Base-by-base conservation (phyloP, 23 red algal species). In the Chondrus crispus region DNA sequence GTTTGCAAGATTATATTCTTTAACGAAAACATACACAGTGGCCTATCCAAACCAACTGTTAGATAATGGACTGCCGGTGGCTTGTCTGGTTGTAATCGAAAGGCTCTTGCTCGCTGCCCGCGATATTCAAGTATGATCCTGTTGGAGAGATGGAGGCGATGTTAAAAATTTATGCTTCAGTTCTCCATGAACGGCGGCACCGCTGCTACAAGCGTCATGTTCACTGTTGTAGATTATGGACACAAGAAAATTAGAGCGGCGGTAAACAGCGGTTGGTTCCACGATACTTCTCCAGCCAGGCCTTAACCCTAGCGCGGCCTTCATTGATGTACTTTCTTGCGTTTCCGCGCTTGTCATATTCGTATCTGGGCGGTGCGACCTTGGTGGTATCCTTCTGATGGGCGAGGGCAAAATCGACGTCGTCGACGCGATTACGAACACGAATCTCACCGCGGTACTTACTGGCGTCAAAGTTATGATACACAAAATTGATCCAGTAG, bases 401-500 rank as follows among this genome's bases (percentile, higher is more conserved):
- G 6, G 82, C 83, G 24, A 89, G n/a, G n/a, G 93, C 93, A 80
- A 79, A 82, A 20, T 82, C 85, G 40, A 89, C 83, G 39, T 88
- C 93, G 8, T 80, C 75, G 29, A 95, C 85, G 28, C 93, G 93
- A 52, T 95, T 95, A 37, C 93, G 71, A 46, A 95, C 85, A 24
- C 77, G 72, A 18, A 95, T 71, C 29, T 89, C 85, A 3, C 64
- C 53, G 2, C 85, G 70, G 30, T 54, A 82, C 93, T 89, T 89
- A 45, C 75, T 83, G 18, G 82, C 74, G 16, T 88, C 74, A 82
- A 88, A 95, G 24, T 53, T 42, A 2, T 51, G 37, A 30, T 95
- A 95, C 11, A 95, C 93, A 46, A 75, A 82, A 46, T 95, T 70
- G 75, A 95, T 95, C 93, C 93, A 95, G 66, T 95, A 87, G 46